These are phyloP conservation scores for Cylindrotheca fusiformis DNA, from an alignment of 108 stramenopile genomes.

Conservation along the genomic window DNA sequence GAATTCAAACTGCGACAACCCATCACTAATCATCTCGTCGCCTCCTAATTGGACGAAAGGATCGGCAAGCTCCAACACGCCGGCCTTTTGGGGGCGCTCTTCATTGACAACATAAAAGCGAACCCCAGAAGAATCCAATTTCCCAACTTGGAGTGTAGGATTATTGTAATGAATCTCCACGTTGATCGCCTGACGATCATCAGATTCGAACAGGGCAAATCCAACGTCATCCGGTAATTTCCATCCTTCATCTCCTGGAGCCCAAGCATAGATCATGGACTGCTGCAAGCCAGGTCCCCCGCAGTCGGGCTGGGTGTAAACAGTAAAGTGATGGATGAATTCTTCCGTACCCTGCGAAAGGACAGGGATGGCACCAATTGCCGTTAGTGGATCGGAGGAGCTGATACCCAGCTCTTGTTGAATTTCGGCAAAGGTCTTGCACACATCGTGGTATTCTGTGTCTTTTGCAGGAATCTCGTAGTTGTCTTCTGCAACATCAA, in stretches of 20 bases:
- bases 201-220: conserved; percentile 19
- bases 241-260: conserved; percentile 34
- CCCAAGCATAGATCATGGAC: conserved; percentile 30
- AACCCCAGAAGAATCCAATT: conserved; percentile 41
- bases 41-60: conserved; percentile 28
- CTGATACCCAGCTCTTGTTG: not conserved
- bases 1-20: conserved; percentile 35
- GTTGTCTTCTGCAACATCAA: conserved; percentile 25
- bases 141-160: conserved; percentile 19
- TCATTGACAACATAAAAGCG: conserved; percentile 33
- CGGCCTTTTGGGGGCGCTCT: conserved; percentile 29
- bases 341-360: not conserved
- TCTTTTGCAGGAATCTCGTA: conserved; percentile 26
- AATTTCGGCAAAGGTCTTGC: conserved; percentile 30
- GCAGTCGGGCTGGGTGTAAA: not conserved
- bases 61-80: conserved; percentile 39
- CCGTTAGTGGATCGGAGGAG: conserved; percentile 2
- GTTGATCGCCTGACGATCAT: conserved; percentile 19
- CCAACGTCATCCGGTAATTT: conserved; percentile 43
- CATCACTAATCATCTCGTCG: conserved; percentile 20
- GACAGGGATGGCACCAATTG: conserved; percentile 27
- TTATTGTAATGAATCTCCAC: conserved; percentile 60
- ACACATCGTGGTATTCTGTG: conserved; percentile 41
- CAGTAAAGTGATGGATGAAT: conserved; percentile 8
- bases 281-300: not conserved